Conservation (phyloP, 345 rosid species). For the Bruguiera parviflora region DNA sequence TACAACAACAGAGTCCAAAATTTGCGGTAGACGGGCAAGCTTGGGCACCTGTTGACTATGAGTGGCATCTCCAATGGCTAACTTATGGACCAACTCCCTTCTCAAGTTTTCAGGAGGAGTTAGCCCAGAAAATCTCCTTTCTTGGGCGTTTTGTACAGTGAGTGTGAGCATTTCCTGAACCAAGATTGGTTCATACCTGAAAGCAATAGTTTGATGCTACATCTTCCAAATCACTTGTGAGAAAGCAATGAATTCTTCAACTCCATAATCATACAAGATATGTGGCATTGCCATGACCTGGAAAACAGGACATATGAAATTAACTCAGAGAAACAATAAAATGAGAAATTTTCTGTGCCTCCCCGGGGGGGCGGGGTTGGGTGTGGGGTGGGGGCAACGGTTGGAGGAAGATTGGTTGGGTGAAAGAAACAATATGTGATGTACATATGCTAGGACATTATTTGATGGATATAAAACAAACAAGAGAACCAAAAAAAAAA, state of each 20-base stretch:
- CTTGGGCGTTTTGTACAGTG: conserved; percentile 76
- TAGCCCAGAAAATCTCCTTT: conserved; percentile 84
- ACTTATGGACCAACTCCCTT: conserved; percentile 79
- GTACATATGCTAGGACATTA: too few relatives aligned
- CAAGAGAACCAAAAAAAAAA: too few relatives aligned
- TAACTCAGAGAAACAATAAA: not conserved
- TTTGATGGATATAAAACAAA: too few relatives aligned
- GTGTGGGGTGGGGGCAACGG: too few relatives aligned
- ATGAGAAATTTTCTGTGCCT: not conserved
- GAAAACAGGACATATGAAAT: not conserved
- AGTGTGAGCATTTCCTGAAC: conserved; percentile 86
- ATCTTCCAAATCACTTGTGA: conserved; percentile 7
- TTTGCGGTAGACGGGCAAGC: conserved; percentile 65
- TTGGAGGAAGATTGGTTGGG: too few relatives aligned
- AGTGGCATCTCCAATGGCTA: conserved; percentile 88
- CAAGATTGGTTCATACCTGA: conserved; percentile 81
- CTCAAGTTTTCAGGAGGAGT: conserved; percentile 68
- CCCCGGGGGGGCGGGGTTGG: not conserved
- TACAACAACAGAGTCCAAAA: conserved; percentile 63
- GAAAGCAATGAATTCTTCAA: conserved; percentile 1
- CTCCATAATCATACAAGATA: not conserved
- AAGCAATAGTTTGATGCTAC: conserved; percentile 20
- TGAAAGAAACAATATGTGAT: not conserved
- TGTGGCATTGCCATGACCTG: not conserved
- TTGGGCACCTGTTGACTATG: conserved; percentile 83